Percentiles rank a stretch among this genome's conserved stretches.
Conservation (phyloP, 768 basidiomycete genomes). For the Boletus barrowsii region DNA sequence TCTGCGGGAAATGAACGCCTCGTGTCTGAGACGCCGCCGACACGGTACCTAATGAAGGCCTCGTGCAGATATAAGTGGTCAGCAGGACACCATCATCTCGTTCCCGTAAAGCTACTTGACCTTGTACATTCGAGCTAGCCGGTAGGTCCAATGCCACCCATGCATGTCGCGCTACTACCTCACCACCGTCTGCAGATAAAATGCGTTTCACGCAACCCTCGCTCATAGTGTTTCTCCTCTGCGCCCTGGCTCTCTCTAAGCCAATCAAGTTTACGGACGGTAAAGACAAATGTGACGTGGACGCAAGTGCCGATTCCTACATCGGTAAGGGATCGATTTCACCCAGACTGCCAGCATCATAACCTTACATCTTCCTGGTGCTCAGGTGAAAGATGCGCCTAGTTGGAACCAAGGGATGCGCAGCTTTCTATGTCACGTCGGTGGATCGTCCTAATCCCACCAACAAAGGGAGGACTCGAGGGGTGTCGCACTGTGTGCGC, state of each 20-base stretch:
- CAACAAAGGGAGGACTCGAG: no score
- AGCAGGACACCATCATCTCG: neutral
- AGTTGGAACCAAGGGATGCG: neutral
- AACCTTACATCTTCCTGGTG: no score
- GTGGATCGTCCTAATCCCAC: no score
- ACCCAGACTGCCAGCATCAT: no score
- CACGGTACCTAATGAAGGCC: neutral
- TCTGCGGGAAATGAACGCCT: neutral
- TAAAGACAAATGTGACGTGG: no score
- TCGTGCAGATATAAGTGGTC: neutral
- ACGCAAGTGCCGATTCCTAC: no score
- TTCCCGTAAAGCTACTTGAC: neutral
- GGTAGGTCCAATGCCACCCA: neutral
- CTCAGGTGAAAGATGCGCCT: neutral
- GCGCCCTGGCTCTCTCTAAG: neutral
- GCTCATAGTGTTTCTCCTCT: neutral
- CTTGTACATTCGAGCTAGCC: neutral
- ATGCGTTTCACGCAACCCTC: neutral
- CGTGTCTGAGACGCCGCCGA: neutral
- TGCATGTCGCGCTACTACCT: neutral
- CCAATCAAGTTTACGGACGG: neutral
- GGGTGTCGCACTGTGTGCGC: neutral
- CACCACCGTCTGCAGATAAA: neutral
- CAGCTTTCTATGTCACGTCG: no score
- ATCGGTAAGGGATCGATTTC: neutral